Conservation (phyloP, 1,284 basidiomycete genomes). For the Naganishia sp. region DNA sequence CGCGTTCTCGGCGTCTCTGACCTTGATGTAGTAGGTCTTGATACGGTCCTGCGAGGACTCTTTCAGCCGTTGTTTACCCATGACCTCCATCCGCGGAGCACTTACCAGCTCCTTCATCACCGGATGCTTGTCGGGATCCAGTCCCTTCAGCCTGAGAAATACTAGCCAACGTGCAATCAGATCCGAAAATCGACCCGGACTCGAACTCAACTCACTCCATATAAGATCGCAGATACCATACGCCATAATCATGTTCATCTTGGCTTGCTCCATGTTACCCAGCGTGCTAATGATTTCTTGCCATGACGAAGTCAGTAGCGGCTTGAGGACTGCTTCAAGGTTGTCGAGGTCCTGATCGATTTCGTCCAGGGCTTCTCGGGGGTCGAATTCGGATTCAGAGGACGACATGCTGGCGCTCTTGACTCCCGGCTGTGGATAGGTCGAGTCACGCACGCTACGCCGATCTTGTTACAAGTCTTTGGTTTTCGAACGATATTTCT, state of each 20-base stretch:
- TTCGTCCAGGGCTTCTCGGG: constrained; percentile 5
- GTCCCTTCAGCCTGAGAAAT: constrained; percentile 29
- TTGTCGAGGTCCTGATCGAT: constrained; percentile 4
- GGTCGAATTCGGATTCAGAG: constrained; percentile 19
- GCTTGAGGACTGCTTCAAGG: constrained; percentile 5
- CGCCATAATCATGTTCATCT: constrained; percentile 34
- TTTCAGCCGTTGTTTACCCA: background rate
- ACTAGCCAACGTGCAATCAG: constrained; percentile 1
- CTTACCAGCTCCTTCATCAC: constrained; percentile 34
- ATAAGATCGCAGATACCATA: constrained; percentile 34
- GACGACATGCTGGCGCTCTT: constrained; percentile 9
- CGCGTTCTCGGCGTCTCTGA: constrained; percentile 31
- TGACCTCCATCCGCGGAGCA: background rate
- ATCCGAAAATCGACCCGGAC: background rate
- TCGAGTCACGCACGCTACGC: background rate
- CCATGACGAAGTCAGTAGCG: constrained; percentile 8
- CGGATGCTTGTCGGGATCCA: constrained; percentile 31
- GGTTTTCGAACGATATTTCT: too few species aligned
- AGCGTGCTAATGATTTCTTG: background rate
- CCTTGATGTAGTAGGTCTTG: constrained; percentile 33
- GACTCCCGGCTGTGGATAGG: too few species aligned
- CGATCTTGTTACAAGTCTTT: background rate
- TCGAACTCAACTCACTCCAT: constrained; percentile 25
- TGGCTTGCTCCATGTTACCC: constrained; percentile 27
- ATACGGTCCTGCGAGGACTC: constrained; percentile 29